phyloP scores from a whole-genome alignment of 805 yeast species.

The Wickerhamomyces bovis region DNA sequence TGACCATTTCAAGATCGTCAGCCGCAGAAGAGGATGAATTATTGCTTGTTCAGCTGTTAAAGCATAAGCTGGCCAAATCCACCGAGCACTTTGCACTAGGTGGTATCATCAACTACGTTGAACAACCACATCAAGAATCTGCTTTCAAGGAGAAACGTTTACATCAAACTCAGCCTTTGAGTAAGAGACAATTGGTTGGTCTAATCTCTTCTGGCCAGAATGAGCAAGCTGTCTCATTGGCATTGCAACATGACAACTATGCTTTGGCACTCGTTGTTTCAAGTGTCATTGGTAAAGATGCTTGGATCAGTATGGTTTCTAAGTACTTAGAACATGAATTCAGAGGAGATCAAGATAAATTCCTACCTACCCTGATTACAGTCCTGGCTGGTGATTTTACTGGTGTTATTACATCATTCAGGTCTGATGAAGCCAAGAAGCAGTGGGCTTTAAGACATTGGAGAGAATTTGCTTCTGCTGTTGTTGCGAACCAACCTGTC shows the following conservation, averaged over 20 bases:
- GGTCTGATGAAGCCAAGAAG: constrained; percentile 31
- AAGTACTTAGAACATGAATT: constrained; percentile 47
- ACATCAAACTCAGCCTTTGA: constrained; percentile 21
- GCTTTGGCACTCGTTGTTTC: constrained; percentile 72
- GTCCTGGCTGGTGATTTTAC: constrained; percentile 57
- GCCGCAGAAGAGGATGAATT: constrained; percentile 63
- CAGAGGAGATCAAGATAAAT: constrained; percentile 35
- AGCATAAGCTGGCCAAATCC: constrained; percentile 16
- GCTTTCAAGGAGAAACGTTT: constrained; percentile 1
- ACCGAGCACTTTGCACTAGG: constrained; percentile 17
- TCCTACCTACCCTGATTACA: constrained; percentile 53
- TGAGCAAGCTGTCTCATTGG: constrained; percentile 55
- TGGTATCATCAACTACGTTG: constrained; percentile 15
- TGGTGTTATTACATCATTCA: constrained; percentile 45
- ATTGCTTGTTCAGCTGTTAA: constrained; percentile 43
- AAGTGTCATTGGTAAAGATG: constrained; percentile 54
- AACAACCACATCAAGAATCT: background rate
- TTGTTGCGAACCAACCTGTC: constrained; percentile 31
- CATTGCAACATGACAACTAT: constrained; percentile 65
- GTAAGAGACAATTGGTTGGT: constrained; percentile 41
- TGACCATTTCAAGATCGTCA: constrained; percentile 16
- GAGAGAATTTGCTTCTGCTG: constrained; percentile 40
- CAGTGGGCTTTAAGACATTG: constrained; percentile 48
- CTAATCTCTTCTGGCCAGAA: constrained; percentile 60
- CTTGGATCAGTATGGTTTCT: constrained; percentile 52